Evolutionary conservation across 192 early-diverging fungal species (phyloP), one percentile per base, ranked within the genome.

Genomic region (Dissophora globulifera): DNA sequence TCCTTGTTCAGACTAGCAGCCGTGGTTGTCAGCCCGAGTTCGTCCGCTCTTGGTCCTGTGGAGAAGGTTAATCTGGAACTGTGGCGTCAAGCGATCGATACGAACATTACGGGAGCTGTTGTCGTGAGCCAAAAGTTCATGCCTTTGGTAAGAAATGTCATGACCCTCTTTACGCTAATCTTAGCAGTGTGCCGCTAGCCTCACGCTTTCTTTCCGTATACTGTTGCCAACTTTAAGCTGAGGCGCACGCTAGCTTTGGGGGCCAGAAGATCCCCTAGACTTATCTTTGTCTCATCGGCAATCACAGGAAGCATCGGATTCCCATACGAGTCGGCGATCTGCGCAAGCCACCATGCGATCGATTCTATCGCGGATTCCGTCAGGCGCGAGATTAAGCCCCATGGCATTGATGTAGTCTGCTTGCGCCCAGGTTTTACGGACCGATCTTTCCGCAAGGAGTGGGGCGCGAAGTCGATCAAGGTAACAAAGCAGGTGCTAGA

Each of bases 331-430:
- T 78, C 79, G 8, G 47, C 65, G 0, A 81, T 83, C 42, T 71
- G 74, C 19, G 79, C 84, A 15, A 82, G 78, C 29, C 82, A 85
- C 42, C 83, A 83, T 49, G 83, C 83, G 7, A 53, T 83, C 32
- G 65, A 79, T 16, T 79, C 82, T 0, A 64, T 87, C 32, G 62
- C 81, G 12, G 81, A 81, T 9, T 55, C 81, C 19, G 41, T 80
- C 23, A 58, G 86, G 40, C 63, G 81, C 16, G 86, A 87, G 51
- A 41, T 86, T 50, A 53, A 58, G n/a, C 61, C 49, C 33, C 71
- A 82, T 38, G 84, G 84, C 16, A 82, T 87, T 56, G 60, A 79
- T 50, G 86, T 84, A 6, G 33, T 79, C 27, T 79, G 67, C 43
- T 15, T 79, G 11, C 60, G 68, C 25, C 53, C 40, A 0, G 78